Percentiles rank a stretch among this genome's conserved stretches.
phyloP scores from a whole-genome alignment of 768 basidiomycete species.

The Xerocomellus amylosporus region DNA sequence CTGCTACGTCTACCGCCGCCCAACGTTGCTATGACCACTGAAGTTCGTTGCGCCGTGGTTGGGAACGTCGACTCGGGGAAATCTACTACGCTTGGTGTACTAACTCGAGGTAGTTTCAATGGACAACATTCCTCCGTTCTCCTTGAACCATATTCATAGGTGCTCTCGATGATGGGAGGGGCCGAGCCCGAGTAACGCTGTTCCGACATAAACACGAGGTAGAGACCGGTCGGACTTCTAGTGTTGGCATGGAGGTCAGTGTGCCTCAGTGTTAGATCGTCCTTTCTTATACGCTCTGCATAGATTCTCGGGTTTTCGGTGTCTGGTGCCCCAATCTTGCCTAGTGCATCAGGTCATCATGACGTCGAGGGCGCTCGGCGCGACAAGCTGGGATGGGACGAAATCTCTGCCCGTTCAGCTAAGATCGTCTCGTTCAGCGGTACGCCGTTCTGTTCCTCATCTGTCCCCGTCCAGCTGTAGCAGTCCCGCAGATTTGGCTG shows the following conservation, averaged over 20 bases:
- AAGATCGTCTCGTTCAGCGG: conserved; percentile 96
- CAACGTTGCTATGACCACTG: conserved; percentile 74
- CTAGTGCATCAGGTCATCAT: conserved; percentile 51
- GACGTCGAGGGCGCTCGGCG: conserved; percentile 66
- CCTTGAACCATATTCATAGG: conserved; percentile 39
- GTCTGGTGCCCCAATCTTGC: conserved; percentile 75
- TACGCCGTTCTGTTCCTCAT: conserved; percentile 25
- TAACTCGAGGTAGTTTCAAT: conserved; percentile 72
- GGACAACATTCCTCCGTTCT: conserved; percentile 20
- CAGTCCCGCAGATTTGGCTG: conserved; percentile 76
- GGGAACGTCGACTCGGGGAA: conserved; percentile 96
- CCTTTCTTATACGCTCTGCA: not conserved
- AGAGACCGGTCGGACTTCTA: conserved; percentile 92
- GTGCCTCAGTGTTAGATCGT: not conserved
- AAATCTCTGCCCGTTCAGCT: conserved; percentile 82
- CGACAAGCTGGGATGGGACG: conserved; percentile 94
- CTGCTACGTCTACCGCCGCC: conserved; percentile 74
- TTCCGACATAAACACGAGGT: conserved; percentile 98
- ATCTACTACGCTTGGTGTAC: conserved; percentile 89
- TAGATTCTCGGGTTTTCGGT: conserved; percentile 88
- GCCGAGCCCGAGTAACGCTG: conserved; percentile 78
- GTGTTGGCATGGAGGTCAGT: conserved; percentile 93
- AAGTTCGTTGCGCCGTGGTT: conserved; percentile 93
- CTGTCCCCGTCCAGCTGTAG: not conserved
- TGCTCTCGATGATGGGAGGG: conserved; percentile 76